Percentiles rank a stretch among this genome's conserved stretches.
Conservation (phyloP, 1,284 basidiomycete species). For the Malassezia globosa region DNA sequence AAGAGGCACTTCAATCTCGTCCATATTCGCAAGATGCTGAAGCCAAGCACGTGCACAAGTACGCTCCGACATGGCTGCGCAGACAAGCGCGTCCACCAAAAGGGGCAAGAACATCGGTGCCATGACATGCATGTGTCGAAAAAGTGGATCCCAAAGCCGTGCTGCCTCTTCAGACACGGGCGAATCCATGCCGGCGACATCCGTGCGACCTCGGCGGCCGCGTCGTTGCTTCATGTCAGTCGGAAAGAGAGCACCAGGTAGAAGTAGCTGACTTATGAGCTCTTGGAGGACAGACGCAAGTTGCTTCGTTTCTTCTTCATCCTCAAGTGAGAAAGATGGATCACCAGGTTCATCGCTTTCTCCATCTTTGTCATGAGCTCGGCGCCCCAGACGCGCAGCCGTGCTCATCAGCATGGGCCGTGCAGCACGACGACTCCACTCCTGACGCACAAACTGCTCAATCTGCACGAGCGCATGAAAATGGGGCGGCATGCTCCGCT, state of each 20-base stretch:
- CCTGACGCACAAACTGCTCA: conserved; percentile 17
- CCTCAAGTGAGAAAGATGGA: neutral
- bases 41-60: conserved; percentile 6
- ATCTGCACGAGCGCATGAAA: conserved; percentile 19
- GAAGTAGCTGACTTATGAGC: conserved; percentile 7
- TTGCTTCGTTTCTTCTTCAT: neutral
- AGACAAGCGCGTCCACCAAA: conserved; percentile 3
- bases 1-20: neutral
- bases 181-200: no score
- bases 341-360: neutral
- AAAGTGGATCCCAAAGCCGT: conserved; percentile 9
- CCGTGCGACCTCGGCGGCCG: neutral
- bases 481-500: conserved; percentile 18
- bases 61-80: neutral
- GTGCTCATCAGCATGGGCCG: neutral
- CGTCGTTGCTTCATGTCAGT: conserved; percentile 1
- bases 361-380: neutral
- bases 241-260: conserved; percentile 14
- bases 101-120: conserved; percentile 1
- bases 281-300: conserved; percentile 3
- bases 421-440: neutral
- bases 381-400: neutral
- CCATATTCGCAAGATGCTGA: neutral
- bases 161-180: neutral
- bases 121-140: neutral